Base-by-base conservation (phyloP, 2,329 filamentous ascomycete genomes). In the Alternaria brassicicola region DNA sequence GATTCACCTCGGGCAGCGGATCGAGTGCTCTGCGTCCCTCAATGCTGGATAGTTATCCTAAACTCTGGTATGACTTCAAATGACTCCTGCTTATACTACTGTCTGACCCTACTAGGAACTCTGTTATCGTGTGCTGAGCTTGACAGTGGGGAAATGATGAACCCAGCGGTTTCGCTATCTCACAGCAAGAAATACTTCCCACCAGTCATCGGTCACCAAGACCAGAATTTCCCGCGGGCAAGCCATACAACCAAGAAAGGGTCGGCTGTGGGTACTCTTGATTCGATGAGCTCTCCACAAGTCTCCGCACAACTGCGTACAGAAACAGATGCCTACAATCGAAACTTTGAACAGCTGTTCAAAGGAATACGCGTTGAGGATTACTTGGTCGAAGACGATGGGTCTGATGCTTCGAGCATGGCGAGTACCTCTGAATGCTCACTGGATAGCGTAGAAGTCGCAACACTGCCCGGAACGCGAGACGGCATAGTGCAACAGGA, bases 1-100 rank as follows among this genome's bases (percentile, higher is more conserved):
- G 51, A 52, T 31, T 5, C 25, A 28, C 19, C 45, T 5, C 25
- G 31, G 15, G 23, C 12, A 17, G 17, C 19, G 33, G 43, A 35
- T 5, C 36, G 26, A 31, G 36, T 46, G 6, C 9, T 59, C 28
- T 51, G 46, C 25, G 51, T 51, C 6, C 50, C 56, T 28, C 56
- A 59, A 15, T 28, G 53, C 13, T 59, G 56, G 56, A 30, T 28
- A 23, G 46, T 59, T 6, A 26, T 51, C 3, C 33, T 59, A 7
- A 46, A 51, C 13, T 59, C 56, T 17, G 42, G 56, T 59, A 41
- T 39, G 55, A 36, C 13, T n/a, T 8, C n/a, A 36, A 2, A 17
- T 6, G 5, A 6, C 31, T n/a, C n/a, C n/a, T n/a, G 5, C 13
- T 12, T 10, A 12, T 19, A 38, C 6, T 15, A 15, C 13, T 6